A percentile compares a stretch with the other conserved stretches of the same genome.
Conservation (phyloP, 2,329 filamentous ascomycete genomes). For the Colletotrichum neosansevieriae region DNA sequence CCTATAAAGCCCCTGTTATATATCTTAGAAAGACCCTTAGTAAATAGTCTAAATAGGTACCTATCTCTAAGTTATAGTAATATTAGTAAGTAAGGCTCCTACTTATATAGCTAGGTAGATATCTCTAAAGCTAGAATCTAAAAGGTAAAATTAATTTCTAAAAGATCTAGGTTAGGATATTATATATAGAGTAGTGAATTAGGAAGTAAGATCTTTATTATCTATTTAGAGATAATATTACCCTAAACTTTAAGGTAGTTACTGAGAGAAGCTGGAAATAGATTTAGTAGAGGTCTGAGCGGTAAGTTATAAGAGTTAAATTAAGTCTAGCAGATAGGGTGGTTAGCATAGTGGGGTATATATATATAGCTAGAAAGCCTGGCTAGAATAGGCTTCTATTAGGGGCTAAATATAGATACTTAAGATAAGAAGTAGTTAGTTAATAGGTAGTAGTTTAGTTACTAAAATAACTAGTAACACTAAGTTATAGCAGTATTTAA, state of each 20-base stretch:
- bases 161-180: neutral
- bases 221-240: neutral
- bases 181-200: neutral
- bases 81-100: neutral
- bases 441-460: neutral
- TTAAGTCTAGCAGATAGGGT: neutral
- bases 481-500: no score
- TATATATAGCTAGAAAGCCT: neutral
- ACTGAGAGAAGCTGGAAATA: slow-evolving; percentile 1
- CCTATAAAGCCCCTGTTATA: no score
- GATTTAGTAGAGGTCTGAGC: neutral
- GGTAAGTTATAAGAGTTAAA: neutral
- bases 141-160: neutral
- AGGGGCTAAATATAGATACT: neutral
- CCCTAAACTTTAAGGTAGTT: neutral
- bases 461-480: no score
- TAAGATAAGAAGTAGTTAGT: neutral
- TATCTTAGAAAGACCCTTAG: no score
- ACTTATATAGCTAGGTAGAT: neutral
- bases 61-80: neutral
- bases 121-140: no score
- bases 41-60: no score
- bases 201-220: neutral
- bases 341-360: no score
- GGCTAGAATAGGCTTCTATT: neutral